phyloP scores from a whole-genome alignment of 2,329 filamentous ascomycete genomes.

The Chaetomiaceae sp. region DNA sequence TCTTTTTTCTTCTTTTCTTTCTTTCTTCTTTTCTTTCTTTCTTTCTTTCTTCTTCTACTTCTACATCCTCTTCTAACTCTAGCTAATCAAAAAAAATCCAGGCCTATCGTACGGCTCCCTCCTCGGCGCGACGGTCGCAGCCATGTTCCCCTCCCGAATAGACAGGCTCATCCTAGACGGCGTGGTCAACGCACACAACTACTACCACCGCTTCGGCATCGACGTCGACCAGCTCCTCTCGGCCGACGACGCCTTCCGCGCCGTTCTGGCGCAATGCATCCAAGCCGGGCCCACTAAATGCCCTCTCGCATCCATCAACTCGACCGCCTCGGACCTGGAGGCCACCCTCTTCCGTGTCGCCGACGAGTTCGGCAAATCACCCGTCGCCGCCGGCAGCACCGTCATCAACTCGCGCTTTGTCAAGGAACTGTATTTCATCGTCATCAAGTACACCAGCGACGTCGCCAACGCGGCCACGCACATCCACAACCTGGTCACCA shows the following conservation, averaged over 20 bases:
- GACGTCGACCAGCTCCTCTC: constrained; percentile 11
- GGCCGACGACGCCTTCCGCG: constrained; percentile 28
- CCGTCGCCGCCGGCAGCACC: constrained; percentile 20
- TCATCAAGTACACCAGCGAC: constrained; percentile 23
- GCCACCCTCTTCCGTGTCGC: constrained; percentile 22
- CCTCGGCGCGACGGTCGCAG: constrained; percentile 12
- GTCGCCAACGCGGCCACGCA: background rate
- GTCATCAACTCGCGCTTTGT: constrained; percentile 27
- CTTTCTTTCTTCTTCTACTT: no score
- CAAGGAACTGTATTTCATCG: constrained; percentile 19
- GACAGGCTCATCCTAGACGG: constrained; percentile 15
- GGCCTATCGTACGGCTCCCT: constrained; percentile 16
- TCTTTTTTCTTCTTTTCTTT: background rate
- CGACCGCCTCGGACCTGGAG: constrained; percentile 29
- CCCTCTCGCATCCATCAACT: constrained; percentile 24
- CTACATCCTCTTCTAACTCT: no score
- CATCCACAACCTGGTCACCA: background rate
- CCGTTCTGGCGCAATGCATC: constrained; percentile 28
- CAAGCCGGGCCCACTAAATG: constrained; percentile 25
- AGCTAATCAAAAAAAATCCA: background rate
- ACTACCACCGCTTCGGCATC: constrained; percentile 12
- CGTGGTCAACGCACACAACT: constrained; percentile 10
- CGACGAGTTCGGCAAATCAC: constrained; percentile 25
- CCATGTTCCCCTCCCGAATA: constrained; percentile 18
- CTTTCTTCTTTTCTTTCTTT: background rate